A percentile compares a stretch with the other conserved stretches of the same genome.
Evolutionary conservation across 176 grass and related monocot genomes (phyloP).

Genomic region (Bolboschoenus planiculmis): DNA sequence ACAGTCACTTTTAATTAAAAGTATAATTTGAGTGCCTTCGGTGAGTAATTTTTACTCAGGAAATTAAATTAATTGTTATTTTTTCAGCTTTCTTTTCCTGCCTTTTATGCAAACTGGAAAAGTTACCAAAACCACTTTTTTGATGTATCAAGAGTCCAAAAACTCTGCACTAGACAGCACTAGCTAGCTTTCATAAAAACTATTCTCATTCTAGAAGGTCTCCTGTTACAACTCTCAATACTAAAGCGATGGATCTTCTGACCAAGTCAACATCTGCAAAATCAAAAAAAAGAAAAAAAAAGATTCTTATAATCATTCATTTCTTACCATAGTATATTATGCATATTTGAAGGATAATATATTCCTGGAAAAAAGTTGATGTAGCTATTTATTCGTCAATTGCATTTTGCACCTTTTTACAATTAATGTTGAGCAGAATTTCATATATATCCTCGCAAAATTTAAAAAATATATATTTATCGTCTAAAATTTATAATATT

Average conservation of each 20-base stretch:
- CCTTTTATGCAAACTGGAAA: neutral
- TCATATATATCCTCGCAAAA: no score
- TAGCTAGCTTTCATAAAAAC: neutral
- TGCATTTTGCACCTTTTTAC: neutral
- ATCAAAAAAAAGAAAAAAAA: neutral
- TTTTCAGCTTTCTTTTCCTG: neutral
- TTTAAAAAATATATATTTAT: no score
- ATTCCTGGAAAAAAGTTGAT: neutral
- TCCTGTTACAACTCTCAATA: neutral
- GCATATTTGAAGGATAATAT: neutral
- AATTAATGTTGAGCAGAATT: no score
- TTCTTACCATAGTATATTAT: neutral
- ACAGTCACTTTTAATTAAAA: neutral
- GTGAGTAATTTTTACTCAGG: no score
- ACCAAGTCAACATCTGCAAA: slow-evolving; percentile 1
- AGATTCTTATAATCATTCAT: neutral
- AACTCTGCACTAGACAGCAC: slow-evolving; percentile 3
- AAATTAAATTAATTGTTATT: neutral
- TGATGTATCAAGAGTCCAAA: slow-evolving; percentile 12
- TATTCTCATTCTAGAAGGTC: slow-evolving; percentile 20
- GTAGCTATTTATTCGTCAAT: neutral
- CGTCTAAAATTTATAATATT: no score
- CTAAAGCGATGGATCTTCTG: neutral
- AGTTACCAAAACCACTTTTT: slow-evolving; percentile 8
- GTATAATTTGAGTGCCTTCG: neutral